These are phyloP conservation scores for Solanum chilense DNA, from an alignment of 257 asterid species.

Conservation along the genomic window DNA sequence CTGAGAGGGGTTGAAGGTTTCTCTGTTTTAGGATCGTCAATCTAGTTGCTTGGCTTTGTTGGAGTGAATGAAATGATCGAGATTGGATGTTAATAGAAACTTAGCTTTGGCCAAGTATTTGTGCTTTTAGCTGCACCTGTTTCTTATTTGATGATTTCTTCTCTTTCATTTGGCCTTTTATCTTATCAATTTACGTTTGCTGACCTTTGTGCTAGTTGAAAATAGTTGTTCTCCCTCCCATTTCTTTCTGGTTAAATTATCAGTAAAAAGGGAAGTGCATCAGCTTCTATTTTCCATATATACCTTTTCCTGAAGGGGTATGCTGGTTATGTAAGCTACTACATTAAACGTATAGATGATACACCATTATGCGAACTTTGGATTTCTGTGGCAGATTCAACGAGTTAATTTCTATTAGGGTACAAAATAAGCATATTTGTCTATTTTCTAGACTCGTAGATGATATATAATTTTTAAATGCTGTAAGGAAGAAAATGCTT, in stretches of 20 bases:
- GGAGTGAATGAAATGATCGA: neutral
- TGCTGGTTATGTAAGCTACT: neutral
- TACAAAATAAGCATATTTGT: neutral
- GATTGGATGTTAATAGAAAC: neutral
- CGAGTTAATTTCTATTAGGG: neutral
- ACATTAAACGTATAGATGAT: neutral
- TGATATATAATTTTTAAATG: neutral
- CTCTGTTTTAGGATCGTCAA: neutral
- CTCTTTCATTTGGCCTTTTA: neutral
- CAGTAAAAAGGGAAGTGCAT: neutral
- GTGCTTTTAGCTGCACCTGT: neutral
- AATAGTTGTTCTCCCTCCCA: neutral
- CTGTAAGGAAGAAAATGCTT: neutral
- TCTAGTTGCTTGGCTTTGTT: neutral
- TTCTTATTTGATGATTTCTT: neutral
- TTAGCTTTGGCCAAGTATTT: neutral
- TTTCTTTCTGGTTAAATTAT: neutral
- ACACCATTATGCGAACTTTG: neutral
- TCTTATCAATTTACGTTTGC: neutral
- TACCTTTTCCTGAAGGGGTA: neutral
- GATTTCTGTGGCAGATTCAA: neutral
- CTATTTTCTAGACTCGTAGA: neutral
- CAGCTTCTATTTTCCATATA: neutral
- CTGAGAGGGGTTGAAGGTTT: neutral
- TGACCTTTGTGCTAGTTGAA: neutral